A percentile compares a stretch with the other conserved stretches of the same genome.
Conservation (phyloP, 2,329 filamentous ascomycete genomes). For the Fusarium subtropicale region DNA sequence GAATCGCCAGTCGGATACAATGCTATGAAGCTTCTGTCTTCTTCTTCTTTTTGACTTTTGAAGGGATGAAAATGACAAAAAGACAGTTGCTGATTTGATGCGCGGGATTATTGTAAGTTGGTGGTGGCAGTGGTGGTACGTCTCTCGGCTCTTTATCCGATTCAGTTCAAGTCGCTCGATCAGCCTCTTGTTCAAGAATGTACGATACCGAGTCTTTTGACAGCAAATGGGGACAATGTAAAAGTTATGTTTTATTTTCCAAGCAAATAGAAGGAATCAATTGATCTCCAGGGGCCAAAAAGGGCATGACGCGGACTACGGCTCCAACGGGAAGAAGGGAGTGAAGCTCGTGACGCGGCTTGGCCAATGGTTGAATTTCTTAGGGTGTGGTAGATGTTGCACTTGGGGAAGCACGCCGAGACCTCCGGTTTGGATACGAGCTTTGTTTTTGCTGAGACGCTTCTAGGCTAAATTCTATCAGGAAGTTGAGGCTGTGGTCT, state of each 20-base stretch:
- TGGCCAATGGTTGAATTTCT: conserved; percentile 25
- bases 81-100: conserved; percentile 10
- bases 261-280: conserved; percentile 13
- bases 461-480: conserved; percentile 8
- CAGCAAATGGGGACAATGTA: conserved; percentile 8
- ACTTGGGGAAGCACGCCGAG: conserved; percentile 35
- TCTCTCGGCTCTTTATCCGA: conserved; percentile 4
- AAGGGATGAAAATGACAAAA: background rate
- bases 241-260: conserved; percentile 14
- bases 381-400: conserved; percentile 31
- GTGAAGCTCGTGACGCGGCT: conserved; percentile 41
- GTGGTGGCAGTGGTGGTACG: conserved; percentile 12
- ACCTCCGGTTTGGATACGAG: conserved; percentile 39
- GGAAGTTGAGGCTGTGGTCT: conserved; percentile 19
- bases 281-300: conserved; percentile 19
- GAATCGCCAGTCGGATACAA: background rate
- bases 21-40: background rate
- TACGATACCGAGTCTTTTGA: background rate
- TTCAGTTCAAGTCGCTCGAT: conserved; percentile 4
- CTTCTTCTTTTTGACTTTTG: background rate
- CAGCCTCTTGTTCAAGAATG: background rate
- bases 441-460: conserved; percentile 4
- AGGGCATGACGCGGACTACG: conserved; percentile 38
- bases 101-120: conserved; percentile 6
- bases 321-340: conserved; percentile 22